Evolutionary conservation across 192 early-diverging fungal genomes (phyloP).

Genomic region (Backusella sp.): DNA sequence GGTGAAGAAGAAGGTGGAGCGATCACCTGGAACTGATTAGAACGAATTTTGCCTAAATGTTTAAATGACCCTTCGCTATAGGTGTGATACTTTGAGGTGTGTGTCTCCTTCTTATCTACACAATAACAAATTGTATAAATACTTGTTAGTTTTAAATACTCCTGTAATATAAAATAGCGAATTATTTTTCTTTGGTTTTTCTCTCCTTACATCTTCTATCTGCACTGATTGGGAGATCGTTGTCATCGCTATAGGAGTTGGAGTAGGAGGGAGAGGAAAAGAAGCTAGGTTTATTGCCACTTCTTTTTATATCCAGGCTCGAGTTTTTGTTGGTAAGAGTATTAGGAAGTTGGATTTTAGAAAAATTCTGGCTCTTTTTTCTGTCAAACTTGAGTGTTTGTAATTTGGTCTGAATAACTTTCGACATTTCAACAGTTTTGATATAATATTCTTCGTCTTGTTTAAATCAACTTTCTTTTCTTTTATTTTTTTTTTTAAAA

Average conservation of each 20-base stretch:
- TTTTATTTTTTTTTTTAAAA: no score
- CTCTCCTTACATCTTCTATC: not conserved
- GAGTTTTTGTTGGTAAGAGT: not conserved
- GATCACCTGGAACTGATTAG: not conserved
- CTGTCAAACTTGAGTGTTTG: not conserved
- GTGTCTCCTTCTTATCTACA: not conserved
- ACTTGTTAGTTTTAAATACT: not conserved
- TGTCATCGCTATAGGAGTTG: not conserved
- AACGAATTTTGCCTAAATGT: not conserved
- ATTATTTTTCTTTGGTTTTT: not conserved
- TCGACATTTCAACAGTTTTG: slow-evolving; percentile 6
- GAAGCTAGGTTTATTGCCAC: not conserved
- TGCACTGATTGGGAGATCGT: slow-evolving; percentile 3
- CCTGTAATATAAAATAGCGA: not conserved
- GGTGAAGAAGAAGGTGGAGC: not conserved
- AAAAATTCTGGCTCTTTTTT: not conserved
- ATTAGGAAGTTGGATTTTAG: not conserved
- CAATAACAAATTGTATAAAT: not conserved
- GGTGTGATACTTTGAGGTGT: slow-evolving; percentile 1
- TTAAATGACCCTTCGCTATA: not conserved
- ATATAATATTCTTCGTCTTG: slow-evolving; percentile 5
- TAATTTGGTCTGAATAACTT: not conserved
- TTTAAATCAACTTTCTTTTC: not conserved
- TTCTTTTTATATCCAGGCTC: not conserved
- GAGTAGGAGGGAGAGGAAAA: not conserved